Conservation (phyloP, 2,329 filamentous ascomycete species). For the Didymellaceae sp. region DNA sequence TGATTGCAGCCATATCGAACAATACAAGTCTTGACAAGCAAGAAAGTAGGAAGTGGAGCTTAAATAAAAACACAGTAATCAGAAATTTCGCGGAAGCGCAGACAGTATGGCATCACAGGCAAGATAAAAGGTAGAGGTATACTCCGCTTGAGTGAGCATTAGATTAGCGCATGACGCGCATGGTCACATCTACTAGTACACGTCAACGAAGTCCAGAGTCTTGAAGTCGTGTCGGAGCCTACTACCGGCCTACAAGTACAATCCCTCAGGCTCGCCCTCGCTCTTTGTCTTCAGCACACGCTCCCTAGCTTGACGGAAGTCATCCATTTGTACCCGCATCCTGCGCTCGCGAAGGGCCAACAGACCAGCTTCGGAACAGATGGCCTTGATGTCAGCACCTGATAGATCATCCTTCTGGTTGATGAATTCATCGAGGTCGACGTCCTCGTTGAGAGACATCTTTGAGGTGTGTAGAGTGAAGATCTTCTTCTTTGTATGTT, state of each 20-base stretch:
- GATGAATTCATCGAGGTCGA: conserved; percentile 99
- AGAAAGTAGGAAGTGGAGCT: background rate
- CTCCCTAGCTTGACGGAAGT: conserved; percentile 92
- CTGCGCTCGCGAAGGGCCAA: conserved; percentile 92
- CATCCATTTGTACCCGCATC: conserved; percentile 99
- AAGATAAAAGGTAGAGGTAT: background rate
- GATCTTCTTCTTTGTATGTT: conserved; percentile 97
- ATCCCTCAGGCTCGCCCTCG: conserved; percentile 95
- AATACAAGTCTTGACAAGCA: too few species aligned
- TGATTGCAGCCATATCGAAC: too few species aligned
- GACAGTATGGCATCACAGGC: background rate
- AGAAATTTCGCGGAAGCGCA: too few species aligned
- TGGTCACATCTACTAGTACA: conserved; percentile 27
- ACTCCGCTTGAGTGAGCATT: conserved; percentile 5
- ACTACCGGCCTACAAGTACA: conserved; percentile 80
- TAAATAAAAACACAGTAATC: background rate
- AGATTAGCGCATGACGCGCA: conserved; percentile 1
- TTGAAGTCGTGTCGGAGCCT: conserved; percentile 7
- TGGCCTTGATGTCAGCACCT: conserved; percentile 98
- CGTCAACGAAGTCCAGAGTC: conserved; percentile 15
- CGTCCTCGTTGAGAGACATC: conserved; percentile 95
- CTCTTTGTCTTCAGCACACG: conserved; percentile 97
- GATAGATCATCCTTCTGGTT: conserved; percentile 97
- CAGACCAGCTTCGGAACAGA: conserved; percentile 95
- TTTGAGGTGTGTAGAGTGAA: conserved; percentile 98